These are phyloP conservation scores for Rhododendron kiyosumense DNA, from an alignment of 148 eudicot genomes.

Conservation along the genomic window DNA sequence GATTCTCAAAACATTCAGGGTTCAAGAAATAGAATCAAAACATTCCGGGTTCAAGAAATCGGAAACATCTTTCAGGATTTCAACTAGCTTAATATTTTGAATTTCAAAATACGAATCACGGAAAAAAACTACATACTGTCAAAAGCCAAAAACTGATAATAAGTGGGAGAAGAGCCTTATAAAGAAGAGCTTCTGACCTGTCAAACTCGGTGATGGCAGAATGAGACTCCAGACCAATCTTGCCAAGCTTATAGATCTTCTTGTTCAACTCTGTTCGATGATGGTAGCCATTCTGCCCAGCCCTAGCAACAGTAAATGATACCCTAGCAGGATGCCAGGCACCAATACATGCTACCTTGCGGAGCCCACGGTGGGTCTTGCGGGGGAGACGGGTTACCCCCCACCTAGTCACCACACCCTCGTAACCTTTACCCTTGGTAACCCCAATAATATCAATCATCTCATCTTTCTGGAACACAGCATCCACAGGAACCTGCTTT, in stretches of 20 bases:
- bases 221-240: conserved; percentile 40
- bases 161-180: not conserved
- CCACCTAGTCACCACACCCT: conserved; percentile 50
- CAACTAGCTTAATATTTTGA: not conserved
- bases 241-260: conserved; percentile 42
- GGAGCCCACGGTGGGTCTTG: conserved; percentile 46
- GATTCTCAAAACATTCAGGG: not conserved
- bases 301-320: conserved; percentile 44
- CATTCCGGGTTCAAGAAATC: not conserved
- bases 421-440: conserved; percentile 44
- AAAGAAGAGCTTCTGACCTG: conserved; percentile 19
- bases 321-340: conserved; percentile 57
- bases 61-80: not conserved
- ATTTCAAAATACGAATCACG: not conserved
- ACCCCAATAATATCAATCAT: conserved; percentile 49
- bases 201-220: conserved; percentile 41
- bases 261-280: conserved; percentile 48
- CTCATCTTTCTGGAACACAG: conserved; percentile 48
- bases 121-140: not conserved
- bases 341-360: conserved; percentile 50
- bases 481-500: conserved; percentile 41
- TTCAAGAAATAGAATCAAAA: not conserved
- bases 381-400: conserved; percentile 48
- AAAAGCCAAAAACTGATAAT: not conserved
- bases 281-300: conserved; percentile 48